Evolutionary conservation across 306 rosid genomes (phyloP), one percentile per base, ranked within the genome.

Genomic region (Carpinus fangiana): DNA sequence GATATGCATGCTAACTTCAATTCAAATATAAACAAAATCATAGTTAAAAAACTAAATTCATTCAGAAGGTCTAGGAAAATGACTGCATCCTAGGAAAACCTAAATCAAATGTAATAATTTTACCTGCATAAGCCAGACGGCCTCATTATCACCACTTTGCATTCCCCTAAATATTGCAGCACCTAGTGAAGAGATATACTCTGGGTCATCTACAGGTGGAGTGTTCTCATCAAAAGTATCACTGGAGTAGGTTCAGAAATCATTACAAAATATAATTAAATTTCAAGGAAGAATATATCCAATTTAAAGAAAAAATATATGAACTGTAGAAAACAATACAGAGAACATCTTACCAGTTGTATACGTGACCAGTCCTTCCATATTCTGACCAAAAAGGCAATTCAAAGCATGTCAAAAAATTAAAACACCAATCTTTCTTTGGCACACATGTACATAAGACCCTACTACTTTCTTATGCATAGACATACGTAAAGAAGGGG

Each of bases 71-170:
- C 57, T 26, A 23, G n/a, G 55, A 34, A 62, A 64, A 13, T 20
- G 23, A 16, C 45, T 20, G 45, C 20, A 18, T 26, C 53, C 16
- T 11, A 56, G 38, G 47, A 52, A 57, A 54, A 36, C 73, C 20
- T 59, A 71, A 75, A 60, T 48, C 60, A 23, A 23, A 50, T 52
- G 20, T 7, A 46, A 38, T 61, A 43, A 5, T 47, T 82, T 73
- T 46, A 94, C 98, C 94, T 94, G 98, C 98, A 94, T 94, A 82
- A 92, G 86, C 98, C 98, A 92, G 74, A 94, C 88, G 80, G 93
- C 94, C 18, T 87, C 87, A 54, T 70, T 50, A 82, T 94, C 98
- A 76, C 98, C 97, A 47, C 87, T 85, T 87, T 88, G 91, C 94
- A 94, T 87, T 81, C 96, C 98, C 76, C 80, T 87, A 78, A 88